A percentile compares a stretch with the other conserved stretches of the same genome.
phyloP scores from a whole-genome alignment of 2,329 filamentous ascomycete genomes.

The Ophiocordyceps camponoti-rufipedis region DNA sequence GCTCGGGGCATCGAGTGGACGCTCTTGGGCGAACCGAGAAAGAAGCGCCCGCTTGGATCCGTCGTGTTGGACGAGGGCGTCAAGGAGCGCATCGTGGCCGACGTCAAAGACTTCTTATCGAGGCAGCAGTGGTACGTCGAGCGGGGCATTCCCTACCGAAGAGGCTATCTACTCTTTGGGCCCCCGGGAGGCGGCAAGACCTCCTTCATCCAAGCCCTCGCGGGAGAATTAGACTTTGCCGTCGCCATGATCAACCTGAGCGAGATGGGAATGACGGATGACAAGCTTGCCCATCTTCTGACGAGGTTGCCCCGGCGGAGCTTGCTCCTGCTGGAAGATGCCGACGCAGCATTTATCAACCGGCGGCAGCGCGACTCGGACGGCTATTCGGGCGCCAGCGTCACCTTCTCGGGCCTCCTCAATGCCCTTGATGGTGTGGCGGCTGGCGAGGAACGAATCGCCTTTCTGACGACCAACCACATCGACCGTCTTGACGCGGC shows the following conservation, averaged over 20 bases:
- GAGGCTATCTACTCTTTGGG: constrained; percentile 77
- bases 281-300: constrained; percentile 69
- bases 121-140: constrained; percentile 81
- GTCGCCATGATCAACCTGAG: constrained; percentile 87
- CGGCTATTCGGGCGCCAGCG: constrained; percentile 71
- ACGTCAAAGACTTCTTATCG: constrained; percentile 66
- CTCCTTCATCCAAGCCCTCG: constrained; percentile 88
- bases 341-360: constrained; percentile 79
- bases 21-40: constrained; percentile 64
- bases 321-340: constrained; percentile 72
- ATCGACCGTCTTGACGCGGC: constrained; percentile 79
- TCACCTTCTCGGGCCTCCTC: constrained; percentile 84
- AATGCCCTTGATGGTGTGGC: constrained; percentile 83
- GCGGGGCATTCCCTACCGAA: constrained; percentile 80
- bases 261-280: constrained; percentile 77
- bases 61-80: constrained; percentile 75
- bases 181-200: constrained; percentile 87
- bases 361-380: constrained; percentile 59
- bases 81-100: constrained; percentile 60
- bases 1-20: constrained; percentile 73
- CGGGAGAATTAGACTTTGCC: constrained; percentile 80
- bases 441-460: constrained; percentile 81
- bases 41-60: constrained; percentile 73
- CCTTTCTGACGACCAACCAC: constrained; percentile 91
- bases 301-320: constrained; percentile 72